Evolutionary conservation across 768 basidiomycete genomes (phyloP), one percentile per base, ranked within the genome.

Genomic region (Suillus decipiens): DNA sequence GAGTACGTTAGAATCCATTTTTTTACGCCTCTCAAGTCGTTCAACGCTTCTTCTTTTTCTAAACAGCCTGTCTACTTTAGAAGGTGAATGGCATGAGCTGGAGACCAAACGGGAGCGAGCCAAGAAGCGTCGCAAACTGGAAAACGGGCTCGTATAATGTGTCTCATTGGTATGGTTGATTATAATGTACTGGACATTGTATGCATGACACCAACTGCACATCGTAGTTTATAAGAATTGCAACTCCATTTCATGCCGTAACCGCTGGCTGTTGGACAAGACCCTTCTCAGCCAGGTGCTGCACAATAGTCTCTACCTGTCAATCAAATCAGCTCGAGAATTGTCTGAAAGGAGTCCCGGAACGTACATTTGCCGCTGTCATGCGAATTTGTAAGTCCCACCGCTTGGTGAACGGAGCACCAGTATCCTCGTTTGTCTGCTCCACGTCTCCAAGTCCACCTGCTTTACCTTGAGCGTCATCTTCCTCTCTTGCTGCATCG

Each of bases 81-180:
- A 93, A 72, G 96, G 97, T 51, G 97, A 99, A 74, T 98, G 96
- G 93, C 97, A 99, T 76, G 97, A 99, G 75, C 82, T 96, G 66
- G 96, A 98, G 75, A 92, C 93, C 14, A 99, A 98, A 76, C 84
- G 89, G 62, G 95, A 98, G 78, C 84, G 93, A 45, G 89, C 90
- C 63, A 92, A 87, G 78, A 90, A 90, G 76, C 82, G 86, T 73
- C 84, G 84, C 78, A 89, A 84, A 81, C 81, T 81, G 66, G 89
- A 87, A 75, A 76, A 69, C 74, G 78, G 73, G 69, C 66, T 71
- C 68, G 47, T 64, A 10, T 39, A 41, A 19, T 10, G 28, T 57
- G 24, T 42, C 39, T 54, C 37, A 58, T 33, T 11, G 59, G 66
- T 67, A 53, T 61, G 60, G 60, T 57, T 63, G 56, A 57, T 63